Evolutionary conservation across 129 eudicot genomes (phyloP), one percentile per base, ranked within the genome.

Genomic region (carrot (Daucus carota)): DNA sequence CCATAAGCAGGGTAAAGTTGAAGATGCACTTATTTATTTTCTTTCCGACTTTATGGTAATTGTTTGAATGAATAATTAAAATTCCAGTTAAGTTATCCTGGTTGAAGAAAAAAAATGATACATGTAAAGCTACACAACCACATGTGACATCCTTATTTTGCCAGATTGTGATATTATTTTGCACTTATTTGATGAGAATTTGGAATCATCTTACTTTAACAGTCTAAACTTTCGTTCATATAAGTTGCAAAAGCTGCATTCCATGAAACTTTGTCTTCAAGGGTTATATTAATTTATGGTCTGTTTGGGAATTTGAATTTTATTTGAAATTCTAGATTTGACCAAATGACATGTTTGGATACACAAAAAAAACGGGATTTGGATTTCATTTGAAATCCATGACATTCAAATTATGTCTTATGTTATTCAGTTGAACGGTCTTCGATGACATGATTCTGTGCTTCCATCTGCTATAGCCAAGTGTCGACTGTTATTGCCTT

Each of bases 1-100:
- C 96, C 72, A 80, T 79, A 41, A 85, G 76, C 83, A 89, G 81
- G 88, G 99, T 91, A 87, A 86, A 76, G 66, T 73, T 78, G 46
- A 42, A 60, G 73, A 45, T 60, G 50, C 66, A n/a, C 57, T 29
- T 10, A 24, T 7, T 60, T 75, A 16, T 57, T 54, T 75, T 75
- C 15, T 41, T 75, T 40, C 24, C 13, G 17, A 17, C 17, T 54
- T 54, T 24, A 57, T 24, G 32, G 65, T 57, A 57, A 57, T 24
- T 24, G 15, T 9, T 24, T 57, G 16, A 10, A 31, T 57, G 7
- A n/a, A 13, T 13, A 13, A 13, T 45, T 10, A 44, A 44, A n/a
- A 57, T n/a, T n/a, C n/a, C 1, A 50, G n/a, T 57, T 24, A 54
- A 8, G 65, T 57, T n/a, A 22, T 54, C n/a, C 63, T 54, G 63